Conservation (phyloP, 148 eudicot species). For the Arctostaphylos glauca region DNA sequence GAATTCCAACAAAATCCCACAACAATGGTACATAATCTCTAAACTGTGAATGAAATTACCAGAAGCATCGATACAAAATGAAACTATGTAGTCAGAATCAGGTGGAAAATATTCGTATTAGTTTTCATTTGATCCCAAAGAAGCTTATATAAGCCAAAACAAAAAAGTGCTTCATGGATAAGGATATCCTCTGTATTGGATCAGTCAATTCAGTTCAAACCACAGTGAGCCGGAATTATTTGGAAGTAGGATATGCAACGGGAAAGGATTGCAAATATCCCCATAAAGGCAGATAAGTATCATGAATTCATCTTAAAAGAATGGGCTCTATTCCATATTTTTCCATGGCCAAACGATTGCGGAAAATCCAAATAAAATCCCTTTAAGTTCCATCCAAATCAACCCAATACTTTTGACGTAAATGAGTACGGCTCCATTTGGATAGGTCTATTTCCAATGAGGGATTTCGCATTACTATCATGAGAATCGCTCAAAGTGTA, state of each 20-base stretch:
- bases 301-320: too few relatives aligned
- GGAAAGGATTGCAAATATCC: neutral
- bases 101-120: neutral
- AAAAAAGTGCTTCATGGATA: neutral
- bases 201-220: neutral
- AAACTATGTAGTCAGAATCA: neutral
- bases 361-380: too few relatives aligned
- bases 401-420: too few relatives aligned
- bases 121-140: neutral
- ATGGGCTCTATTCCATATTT: too few relatives aligned
- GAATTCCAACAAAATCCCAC: neutral
- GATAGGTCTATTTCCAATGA: too few relatives aligned
- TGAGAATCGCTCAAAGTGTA: too few relatives aligned
- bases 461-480: too few relatives aligned
- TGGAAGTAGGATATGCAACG: neutral
- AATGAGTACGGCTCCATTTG: too few relatives aligned
- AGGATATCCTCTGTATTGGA: neutral
- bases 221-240: neutral
- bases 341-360: too few relatives aligned
- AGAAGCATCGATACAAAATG: neutral
- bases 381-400: too few relatives aligned
- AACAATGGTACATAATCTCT: neutral
- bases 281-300: too few relatives aligned
- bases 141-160: neutral
- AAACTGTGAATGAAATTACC: neutral